Evolutionary conservation across 2,329 filamentous ascomycete genomes (phyloP).

Genomic region (Aspergillus novoparasiticus): DNA sequence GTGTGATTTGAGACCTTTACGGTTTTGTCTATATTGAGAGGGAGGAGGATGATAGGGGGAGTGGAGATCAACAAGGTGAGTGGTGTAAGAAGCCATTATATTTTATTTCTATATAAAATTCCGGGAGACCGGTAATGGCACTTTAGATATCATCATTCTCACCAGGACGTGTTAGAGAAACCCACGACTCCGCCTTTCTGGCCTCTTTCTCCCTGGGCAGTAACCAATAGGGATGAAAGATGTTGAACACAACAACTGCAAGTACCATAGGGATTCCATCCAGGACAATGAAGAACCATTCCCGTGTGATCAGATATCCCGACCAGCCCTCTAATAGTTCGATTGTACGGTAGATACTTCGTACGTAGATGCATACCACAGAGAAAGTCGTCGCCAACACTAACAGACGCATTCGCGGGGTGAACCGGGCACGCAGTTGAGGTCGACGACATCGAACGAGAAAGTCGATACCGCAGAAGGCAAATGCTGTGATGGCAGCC

Average conservation of each 20-base stretch:
- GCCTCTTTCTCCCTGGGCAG: constrained; percentile 28
- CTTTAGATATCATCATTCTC: background rate
- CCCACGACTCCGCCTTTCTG: background rate
- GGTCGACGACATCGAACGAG: constrained; percentile 23
- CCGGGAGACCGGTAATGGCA: no score
- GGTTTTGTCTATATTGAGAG: background rate
- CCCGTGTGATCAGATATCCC: constrained; percentile 53
- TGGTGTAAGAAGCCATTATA: background rate
- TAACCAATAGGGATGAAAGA: constrained; percentile 48
- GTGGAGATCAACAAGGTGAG: background rate
- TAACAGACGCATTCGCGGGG: no score
- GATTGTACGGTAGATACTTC: constrained; percentile 54
- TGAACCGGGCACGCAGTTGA: no score
- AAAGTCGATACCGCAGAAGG: constrained; percentile 41
- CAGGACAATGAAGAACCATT: constrained; percentile 53
- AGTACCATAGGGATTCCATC: constrained; percentile 53
- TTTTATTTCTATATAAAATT: background rate
- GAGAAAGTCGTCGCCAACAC: constrained; percentile 42
- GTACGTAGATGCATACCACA: constrained; percentile 49
- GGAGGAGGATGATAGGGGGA: accelerated
- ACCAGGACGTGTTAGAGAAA: background rate
- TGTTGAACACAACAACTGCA: constrained; percentile 48
- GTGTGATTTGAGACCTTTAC: background rate
- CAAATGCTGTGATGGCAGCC: constrained; percentile 53
- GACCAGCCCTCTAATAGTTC: constrained; percentile 54